A percentile compares a stretch with the other conserved stretches of the same genome.
Evolutionary conservation across 2,329 filamentous ascomycete species (phyloP).

Genomic region (Fusarium hainanense): DNA sequence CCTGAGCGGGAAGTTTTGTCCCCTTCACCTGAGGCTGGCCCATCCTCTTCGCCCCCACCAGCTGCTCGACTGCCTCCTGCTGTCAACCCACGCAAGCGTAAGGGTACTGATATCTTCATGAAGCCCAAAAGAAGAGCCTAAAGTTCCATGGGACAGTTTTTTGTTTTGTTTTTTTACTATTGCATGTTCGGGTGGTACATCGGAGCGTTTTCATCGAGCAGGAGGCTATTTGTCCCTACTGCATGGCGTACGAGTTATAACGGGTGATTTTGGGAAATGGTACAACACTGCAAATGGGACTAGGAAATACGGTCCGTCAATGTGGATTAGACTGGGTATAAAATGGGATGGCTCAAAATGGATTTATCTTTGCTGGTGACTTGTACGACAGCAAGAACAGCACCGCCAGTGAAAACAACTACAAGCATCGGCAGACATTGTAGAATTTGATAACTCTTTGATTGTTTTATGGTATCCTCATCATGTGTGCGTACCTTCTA

Average conservation of each 20-base stretch:
- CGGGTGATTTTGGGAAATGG: not conserved
- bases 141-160: not conserved
- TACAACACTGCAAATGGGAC: not conserved
- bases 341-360: not conserved
- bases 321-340: slow-evolving; percentile 10
- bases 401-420: not conserved
- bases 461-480: slow-evolving; percentile 20
- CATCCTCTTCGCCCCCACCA: slow-evolving; percentile 41
- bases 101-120: slow-evolving; percentile 63
- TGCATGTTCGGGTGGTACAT: not conserved
- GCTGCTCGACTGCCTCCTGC: slow-evolving; percentile 11
- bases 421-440: slow-evolving; percentile 4
- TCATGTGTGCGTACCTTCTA: slow-evolving; percentile 3
- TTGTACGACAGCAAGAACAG: not conserved
- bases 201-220: not conserved
- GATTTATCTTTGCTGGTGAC: not conserved
- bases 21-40: slow-evolving; percentile 33
- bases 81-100: slow-evolving; percentile 54
- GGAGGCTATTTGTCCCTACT: not conserved
- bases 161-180: not conserved
- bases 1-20: slow-evolving; percentile 36
- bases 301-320: not conserved
- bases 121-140: slow-evolving; percentile 53
- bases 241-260: slow-evolving; percentile 8
- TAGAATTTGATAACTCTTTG: slow-evolving; percentile 16